A percentile compares a stretch with the other conserved stretches of the same genome.
Conservation (phyloP, 108 stramenopile genomes). For the Cylindrotheca fusiformis region DNA sequence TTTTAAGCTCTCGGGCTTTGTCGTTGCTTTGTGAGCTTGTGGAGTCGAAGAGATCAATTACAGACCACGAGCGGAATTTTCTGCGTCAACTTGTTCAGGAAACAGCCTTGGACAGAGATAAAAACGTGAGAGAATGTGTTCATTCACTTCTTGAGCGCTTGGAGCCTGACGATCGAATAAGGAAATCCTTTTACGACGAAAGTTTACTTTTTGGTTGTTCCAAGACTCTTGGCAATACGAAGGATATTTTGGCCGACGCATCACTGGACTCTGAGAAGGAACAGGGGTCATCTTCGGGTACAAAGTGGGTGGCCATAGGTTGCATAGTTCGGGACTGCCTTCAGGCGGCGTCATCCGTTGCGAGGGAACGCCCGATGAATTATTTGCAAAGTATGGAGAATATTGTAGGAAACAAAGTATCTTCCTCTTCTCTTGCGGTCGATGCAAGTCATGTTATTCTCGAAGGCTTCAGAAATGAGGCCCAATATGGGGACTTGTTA, state of each 20-base stretch:
- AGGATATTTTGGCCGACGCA: slow-evolving; percentile 22
- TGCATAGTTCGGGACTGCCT: slow-evolving; percentile 19
- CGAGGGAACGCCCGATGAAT: slow-evolving; percentile 35
- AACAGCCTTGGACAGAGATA: slow-evolving; percentile 39
- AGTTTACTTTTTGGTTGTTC: slow-evolving; percentile 53
- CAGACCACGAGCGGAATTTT: slow-evolving; percentile 17
- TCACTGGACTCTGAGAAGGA: slow-evolving; percentile 9
- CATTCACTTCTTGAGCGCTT: slow-evolving; percentile 35
- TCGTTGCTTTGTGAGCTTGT: slow-evolving; percentile 31
- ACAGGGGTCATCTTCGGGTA: not conserved
- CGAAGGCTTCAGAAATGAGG: not conserved
- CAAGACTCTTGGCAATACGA: slow-evolving; percentile 19
- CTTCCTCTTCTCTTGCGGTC: slow-evolving; percentile 18
- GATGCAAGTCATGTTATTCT: slow-evolving; percentile 25
- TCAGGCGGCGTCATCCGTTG: slow-evolving; percentile 20
- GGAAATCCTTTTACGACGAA: slow-evolving; percentile 40
- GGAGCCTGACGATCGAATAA: slow-evolving; percentile 22
- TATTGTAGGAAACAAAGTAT: slow-evolving; percentile 6
- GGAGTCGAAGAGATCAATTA: not conserved
- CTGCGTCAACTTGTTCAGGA: slow-evolving; percentile 40
- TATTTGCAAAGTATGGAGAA: slow-evolving; percentile 29
- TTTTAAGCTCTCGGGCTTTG: slow-evolving; percentile 34
- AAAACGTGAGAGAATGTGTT: slow-evolving; percentile 31
- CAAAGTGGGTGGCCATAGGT: slow-evolving; percentile 11
- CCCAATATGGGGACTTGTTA: slow-evolving; percentile 19